Conservation (phyloP, 768 basidiomycete species). For the Gloeopeniophorella convolvens region DNA sequence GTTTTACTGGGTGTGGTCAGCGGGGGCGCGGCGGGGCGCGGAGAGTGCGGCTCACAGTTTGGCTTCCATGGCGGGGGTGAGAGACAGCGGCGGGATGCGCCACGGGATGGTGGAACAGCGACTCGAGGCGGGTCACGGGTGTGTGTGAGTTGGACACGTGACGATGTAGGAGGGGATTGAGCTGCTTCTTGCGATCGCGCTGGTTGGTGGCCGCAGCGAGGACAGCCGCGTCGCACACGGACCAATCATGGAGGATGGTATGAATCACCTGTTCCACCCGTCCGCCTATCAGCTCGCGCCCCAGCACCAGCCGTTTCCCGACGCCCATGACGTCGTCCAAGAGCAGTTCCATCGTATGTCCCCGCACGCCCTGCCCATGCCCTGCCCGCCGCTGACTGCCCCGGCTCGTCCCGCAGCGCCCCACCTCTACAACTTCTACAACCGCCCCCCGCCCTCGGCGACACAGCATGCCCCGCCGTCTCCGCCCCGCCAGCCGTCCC, state of each 20-base stretch:
- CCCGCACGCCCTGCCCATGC: constrained; percentile 14
- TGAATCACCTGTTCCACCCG: constrained; percentile 58
- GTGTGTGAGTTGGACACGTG: not conserved
- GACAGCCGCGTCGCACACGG: not conserved
- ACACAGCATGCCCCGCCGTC: constrained; percentile 22
- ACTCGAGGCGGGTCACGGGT: no score
- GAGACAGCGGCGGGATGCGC: not conserved
- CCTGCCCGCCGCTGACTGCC: constrained; percentile 13
- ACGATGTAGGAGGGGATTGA: constrained; percentile 3
- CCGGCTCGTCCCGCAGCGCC: constrained; percentile 14
- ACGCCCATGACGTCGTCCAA: constrained; percentile 23
- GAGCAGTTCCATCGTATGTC: constrained; percentile 16
- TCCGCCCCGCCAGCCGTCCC: constrained; percentile 9
- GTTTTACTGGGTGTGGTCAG: constrained; percentile 36
- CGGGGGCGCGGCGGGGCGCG: not conserved
- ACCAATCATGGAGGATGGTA: constrained; percentile 38
- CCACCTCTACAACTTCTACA: constrained; percentile 21
- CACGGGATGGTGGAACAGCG: no score
- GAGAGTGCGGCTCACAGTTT: constrained; percentile 30
- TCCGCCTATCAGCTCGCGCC: constrained; percentile 45
- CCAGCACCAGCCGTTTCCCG: constrained; percentile 29
- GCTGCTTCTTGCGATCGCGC: constrained; percentile 9
- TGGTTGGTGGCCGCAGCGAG: not conserved
- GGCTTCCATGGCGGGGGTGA: constrained; percentile 30
- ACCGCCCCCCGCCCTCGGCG: constrained; percentile 26